Evolutionary conservation across 2,329 filamentous ascomycete genomes (phyloP), one percentile per base, ranked within the genome.

Genomic region (Claviceps monticola): DNA sequence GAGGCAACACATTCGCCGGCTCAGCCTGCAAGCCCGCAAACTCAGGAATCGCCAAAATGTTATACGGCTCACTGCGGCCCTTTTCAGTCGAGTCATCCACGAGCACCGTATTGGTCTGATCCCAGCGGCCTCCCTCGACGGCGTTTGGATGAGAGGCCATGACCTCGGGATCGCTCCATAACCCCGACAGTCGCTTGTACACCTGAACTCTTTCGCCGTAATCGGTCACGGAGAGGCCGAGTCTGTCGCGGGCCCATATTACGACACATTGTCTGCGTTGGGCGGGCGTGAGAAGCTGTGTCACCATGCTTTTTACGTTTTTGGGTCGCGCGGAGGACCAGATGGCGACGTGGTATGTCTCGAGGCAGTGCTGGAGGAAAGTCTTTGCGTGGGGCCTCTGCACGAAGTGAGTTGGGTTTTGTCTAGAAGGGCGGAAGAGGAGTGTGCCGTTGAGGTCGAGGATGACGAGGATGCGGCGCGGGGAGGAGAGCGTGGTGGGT

Each of bases 401-500:
- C 44, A 81, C 68, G 63, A 89, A 86, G 43, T 66, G 64, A 9
- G 71, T 74, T 6, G 69, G 67, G 1, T 61, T 62, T 26, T 63
- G 64, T 46, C 72, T 71, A 50, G 72, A 73, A 8, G 81, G 83
- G 5, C 93, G 84, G 68, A 79, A 75, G 38, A 97, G 76, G 1
- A 98, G 75, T 0, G 91, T 96, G 56, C 93, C 93, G 66, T 97
- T 98, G 39, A 98, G 78, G 68, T 98, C 93, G 55, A 97, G 79
- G 46, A 97, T 79, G 49, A 98, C 74, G 21, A 98, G 80, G 37
- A 95, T 75, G 16, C 76, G 78, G 42, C 79, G 79, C 1, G 82
- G 76, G 1, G 65, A 49, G 0, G 66, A 41, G 3, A 77, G 66
- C 16, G 57, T 57, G 29, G 64, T 59, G 0, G 79, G 73, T 0